These are phyloP conservation scores for Arabidopsis suecica DNA, from an alignment of 345 rosid species.

Conservation along the genomic window DNA sequence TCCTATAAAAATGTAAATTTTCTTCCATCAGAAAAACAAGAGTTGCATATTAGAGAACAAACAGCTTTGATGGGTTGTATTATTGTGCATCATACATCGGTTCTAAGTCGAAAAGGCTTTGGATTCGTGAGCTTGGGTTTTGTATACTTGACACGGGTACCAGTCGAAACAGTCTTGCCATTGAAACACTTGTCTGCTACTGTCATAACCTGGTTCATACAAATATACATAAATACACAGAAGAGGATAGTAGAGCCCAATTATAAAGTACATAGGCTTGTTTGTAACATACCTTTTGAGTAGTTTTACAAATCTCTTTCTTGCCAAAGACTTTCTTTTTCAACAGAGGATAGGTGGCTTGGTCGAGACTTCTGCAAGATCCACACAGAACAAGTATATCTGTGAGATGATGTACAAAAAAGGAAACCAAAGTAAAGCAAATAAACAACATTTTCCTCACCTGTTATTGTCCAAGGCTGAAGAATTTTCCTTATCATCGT, in stretches of 20 bases:
- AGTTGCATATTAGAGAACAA: slow-evolving; percentile 1
- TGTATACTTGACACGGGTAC: slow-evolving; percentile 49
- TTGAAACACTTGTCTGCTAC: slow-evolving; percentile 46
- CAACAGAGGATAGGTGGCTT: neutral
- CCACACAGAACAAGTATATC: slow-evolving; percentile 26
- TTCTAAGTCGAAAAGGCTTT: slow-evolving; percentile 93
- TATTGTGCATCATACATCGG: slow-evolving; percentile 64
- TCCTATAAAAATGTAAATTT: slow-evolving; percentile 51
- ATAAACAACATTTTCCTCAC: slow-evolving; percentile 41
- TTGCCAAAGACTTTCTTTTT: slow-evolving; percentile 51
- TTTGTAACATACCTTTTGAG: slow-evolving; percentile 47
- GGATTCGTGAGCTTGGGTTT: slow-evolving; percentile 90
- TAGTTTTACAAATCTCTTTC: slow-evolving; percentile 46
- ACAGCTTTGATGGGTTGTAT: neutral
- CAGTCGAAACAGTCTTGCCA: slow-evolving; percentile 47
- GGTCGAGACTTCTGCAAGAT: slow-evolving; percentile 49
- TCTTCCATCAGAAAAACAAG: slow-evolving; percentile 25
- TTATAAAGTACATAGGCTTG: neutral
- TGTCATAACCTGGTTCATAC: slow-evolving; percentile 51
- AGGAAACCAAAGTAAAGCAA: slow-evolving; percentile 6
- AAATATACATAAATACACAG: slow-evolving; percentile 23
- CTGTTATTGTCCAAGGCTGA: slow-evolving; percentile 57
- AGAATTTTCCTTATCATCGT: slow-evolving; percentile 64
- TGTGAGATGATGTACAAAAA: neutral
- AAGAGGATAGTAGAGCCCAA: neutral